Base-by-base conservation (phyloP, 306 rosid species). In the Luffa aegyptiaca region DNA sequence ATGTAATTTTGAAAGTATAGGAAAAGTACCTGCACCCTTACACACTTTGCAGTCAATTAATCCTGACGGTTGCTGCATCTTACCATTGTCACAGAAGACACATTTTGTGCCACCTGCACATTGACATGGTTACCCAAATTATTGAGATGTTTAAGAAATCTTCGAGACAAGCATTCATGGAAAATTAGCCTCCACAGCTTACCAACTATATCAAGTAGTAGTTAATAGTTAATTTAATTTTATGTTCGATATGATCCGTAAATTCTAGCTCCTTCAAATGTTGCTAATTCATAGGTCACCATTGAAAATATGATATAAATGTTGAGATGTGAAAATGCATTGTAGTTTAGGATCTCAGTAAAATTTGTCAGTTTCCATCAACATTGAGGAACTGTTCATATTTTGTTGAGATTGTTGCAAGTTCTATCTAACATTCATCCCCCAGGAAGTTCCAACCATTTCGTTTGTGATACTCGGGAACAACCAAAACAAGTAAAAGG, bases 71-170 rank as follows among this genome's bases (percentile, higher is more conserved):
- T 82, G 81, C 88, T 93, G 88, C 99, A 93, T 95, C 92, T 95
- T 95, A 73, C 99, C 99, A 57, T 84, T 37, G 79, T 83, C 82
- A 76, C 99, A 95, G 80, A 95, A 95, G 33, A 95, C 89, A 76
- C 99, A 95, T 82, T 93, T 95, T 52, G 94, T 91, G 70, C 99
- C 99, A 77, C 99, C 99, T 95, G 85, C 81, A 84, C 46, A 81
- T 75, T 13, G 41, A 45, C 18, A 20, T 20, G 9, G 56, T 71
- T 71, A 14, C n/a, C 75, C n/a, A 71, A 12, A 11, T 21, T 21
- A 21, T 45, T 21, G n/a, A 21, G 18, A 69, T 12, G 57, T 45
- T 71, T 11, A 31, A 73, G 13, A 48, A 14, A 48, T 10, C 16
- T 21, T 33, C 3, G 10, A 73, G 44, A 73, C 59, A 11, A 45